Conservation (phyloP, 306 rosid genomes). For the Hylodesmum podocarpum region DNA sequence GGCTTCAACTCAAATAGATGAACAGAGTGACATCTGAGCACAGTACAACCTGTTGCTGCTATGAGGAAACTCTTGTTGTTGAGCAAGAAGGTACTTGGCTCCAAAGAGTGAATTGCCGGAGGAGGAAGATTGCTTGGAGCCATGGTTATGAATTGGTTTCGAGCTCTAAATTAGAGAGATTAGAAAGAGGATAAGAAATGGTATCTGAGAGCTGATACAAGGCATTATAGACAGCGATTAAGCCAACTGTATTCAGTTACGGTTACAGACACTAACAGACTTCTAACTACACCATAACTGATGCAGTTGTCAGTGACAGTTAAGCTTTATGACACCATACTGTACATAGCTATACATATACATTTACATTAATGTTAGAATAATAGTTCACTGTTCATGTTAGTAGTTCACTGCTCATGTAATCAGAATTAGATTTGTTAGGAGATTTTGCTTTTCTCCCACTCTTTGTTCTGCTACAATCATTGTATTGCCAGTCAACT, state of each 20-base stretch:
- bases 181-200: not conserved
- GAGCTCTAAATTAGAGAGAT: not conserved
- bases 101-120: not conserved
- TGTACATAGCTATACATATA: not conserved
- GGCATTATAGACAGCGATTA: not conserved
- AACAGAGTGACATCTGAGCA: too few species aligned
- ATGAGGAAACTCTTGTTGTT: too few species aligned
- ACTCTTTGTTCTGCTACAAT: too few species aligned
- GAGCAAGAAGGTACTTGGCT: not conserved
- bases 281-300: not conserved
- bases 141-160: not conserved
- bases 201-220: not conserved
- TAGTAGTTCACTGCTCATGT: too few species aligned
- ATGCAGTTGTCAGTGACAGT: not conserved
- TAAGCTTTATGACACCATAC: not conserved
- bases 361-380: not conserved
- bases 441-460: too few species aligned
- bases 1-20: too few species aligned
- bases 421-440: too few species aligned
- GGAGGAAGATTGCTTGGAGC: not conserved
- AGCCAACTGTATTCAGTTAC: not conserved
- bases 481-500: too few species aligned
- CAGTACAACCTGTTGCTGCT: too few species aligned
- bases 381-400: too few species aligned
- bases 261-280: not conserved